Percentiles rank a stretch among this genome's conserved stretches.
These are phyloP conservation scores for Aspergillus funiculosus DNA, from an alignment of 495 filamentous ascomycete species.

Conservation along the genomic window DNA sequence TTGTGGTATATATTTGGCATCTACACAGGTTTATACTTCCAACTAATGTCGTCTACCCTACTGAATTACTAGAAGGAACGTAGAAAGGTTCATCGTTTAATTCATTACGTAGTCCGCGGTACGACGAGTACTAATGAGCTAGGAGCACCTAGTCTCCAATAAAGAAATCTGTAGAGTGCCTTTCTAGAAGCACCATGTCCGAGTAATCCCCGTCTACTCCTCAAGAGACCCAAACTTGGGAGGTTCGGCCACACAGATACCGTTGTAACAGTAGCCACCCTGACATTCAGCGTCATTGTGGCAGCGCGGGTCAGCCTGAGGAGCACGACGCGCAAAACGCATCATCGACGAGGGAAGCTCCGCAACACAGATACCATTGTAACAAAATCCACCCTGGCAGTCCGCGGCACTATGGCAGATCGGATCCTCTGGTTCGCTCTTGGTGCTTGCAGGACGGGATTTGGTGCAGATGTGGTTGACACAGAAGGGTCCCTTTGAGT, in stretches of 20 bases:
- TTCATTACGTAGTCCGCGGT: no score
- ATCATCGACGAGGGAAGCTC: neutral
- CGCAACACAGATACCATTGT: slow-evolving; percentile 7
- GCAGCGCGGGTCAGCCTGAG: neutral
- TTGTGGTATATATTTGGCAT: no score
- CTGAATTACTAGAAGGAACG: no score
- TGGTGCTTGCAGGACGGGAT: neutral
- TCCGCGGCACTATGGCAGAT: slow-evolving; percentile 3
- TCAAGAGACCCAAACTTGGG: neutral
- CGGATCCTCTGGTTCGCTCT: neutral
- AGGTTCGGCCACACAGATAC: slow-evolving; percentile 3
- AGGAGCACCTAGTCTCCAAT: no score
- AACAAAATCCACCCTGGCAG: slow-evolving; percentile 4
- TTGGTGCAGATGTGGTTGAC: neutral
- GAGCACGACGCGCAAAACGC: neutral
- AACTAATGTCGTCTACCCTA: no score
- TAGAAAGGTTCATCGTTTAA: no score
- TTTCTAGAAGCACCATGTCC: no score
- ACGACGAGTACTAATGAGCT: no score
- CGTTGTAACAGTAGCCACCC: slow-evolving; percentile 1
- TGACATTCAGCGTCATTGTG: neutral
- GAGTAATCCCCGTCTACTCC: neutral
- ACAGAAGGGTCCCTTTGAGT: no score
- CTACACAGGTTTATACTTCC: no score
- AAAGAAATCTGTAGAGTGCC: no score